Evolutionary conservation across 257 asterid species (phyloP), one percentile per base, ranked within the genome.

Genomic region (Verbascum thapsus): DNA sequence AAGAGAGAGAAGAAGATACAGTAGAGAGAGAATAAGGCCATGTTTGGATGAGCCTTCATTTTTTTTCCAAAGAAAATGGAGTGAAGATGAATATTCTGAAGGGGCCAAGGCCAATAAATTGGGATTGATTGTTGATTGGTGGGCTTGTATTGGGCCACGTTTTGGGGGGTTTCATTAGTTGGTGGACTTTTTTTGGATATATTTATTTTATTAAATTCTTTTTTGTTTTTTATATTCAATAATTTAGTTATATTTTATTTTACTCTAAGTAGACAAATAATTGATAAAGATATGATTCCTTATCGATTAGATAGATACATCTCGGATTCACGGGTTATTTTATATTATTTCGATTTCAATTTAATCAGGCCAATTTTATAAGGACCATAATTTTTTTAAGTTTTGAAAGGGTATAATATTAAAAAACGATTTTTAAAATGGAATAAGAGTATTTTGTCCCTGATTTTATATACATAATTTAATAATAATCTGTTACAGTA

Each of bases 91-190:
- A 64, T 64, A 64, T 63, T 53, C 75, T 12, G 6, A 17, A n/a
- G 11, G 45, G 20, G 8, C 19, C 34, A 35, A 32, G 0, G 10
- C 64, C 72, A 53, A 60, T 66, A 64, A 69, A 64, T 55, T 26
- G 62, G 72, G 50, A 58, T 35, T 10, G 68, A 16, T 13, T 9
- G 15, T 12, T 19, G 39, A 19, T 45, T 54, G 19, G 60, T 60
- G 66, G 76, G 63, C 18, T 44, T 5, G 7, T 18, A 73, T 61
- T 66, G 72, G 74, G 63, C 70, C 80, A 73, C 83, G 79, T 73
- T 15, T 12, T 4, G 19, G 2, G 19, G 2, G 10, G 16, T 61
- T 15, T 50, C 1, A 62, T 69, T 72, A 1, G 76, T 15, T 0
- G 40, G 3, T 49, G 32, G 42, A 47, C 39, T 18, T 45, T 45